These are phyloP conservation scores for Coniochaeta sp. DNA, from an alignment of 2,329 filamentous ascomycete species.

Conservation along the genomic window DNA sequence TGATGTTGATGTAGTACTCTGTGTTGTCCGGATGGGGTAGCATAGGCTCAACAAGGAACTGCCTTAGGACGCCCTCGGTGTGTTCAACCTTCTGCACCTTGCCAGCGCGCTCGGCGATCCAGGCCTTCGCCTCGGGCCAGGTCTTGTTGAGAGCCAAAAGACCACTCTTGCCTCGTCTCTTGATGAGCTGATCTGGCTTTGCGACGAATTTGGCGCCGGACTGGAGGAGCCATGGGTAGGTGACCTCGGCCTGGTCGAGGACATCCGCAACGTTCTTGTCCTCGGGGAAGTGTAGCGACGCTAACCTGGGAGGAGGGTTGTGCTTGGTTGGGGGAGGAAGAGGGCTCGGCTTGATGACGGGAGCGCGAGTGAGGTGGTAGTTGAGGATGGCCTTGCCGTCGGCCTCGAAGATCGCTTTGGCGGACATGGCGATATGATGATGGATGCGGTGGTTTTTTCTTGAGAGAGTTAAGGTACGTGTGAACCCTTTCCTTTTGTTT, in stretches of 20 bases:
- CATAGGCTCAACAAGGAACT: slow-evolving; percentile 98
- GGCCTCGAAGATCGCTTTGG: slow-evolving; percentile 97
- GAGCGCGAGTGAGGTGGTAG: slow-evolving; percentile 98
- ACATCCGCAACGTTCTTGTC: slow-evolving; percentile 75
- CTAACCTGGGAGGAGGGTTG: slow-evolving; percentile 87
- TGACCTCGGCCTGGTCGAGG: slow-evolving; percentile 91
- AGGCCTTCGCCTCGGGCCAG: slow-evolving; percentile 88
- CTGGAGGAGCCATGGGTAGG: slow-evolving; percentile 90
- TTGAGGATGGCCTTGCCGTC: slow-evolving; percentile 99
- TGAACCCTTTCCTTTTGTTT: slow-evolving; percentile 2
- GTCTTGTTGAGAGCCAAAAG: slow-evolving; percentile 94
- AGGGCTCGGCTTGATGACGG: slow-evolving; percentile 96
- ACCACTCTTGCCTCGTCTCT: slow-evolving; percentile 98
- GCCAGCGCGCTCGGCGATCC: slow-evolving; percentile 86
- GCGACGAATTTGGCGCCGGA: slow-evolving; percentile 87
- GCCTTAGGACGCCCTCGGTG: slow-evolving; percentile 77
- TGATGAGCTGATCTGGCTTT: slow-evolving; percentile 99
- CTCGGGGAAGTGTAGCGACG: slow-evolving; percentile 87
- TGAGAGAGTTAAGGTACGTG: slow-evolving; percentile 7
- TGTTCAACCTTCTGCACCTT: slow-evolving; percentile 93
- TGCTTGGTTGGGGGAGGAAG: slow-evolving; percentile 77
- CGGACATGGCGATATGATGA: slow-evolving; percentile 56
- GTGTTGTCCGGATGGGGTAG: slow-evolving; percentile 92
- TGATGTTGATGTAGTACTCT: slow-evolving; percentile 99
- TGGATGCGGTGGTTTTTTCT: slow-evolving; percentile 18